Base-by-base conservation (phyloP, 139 green algal species). In the Micromonas commoda region DNA sequence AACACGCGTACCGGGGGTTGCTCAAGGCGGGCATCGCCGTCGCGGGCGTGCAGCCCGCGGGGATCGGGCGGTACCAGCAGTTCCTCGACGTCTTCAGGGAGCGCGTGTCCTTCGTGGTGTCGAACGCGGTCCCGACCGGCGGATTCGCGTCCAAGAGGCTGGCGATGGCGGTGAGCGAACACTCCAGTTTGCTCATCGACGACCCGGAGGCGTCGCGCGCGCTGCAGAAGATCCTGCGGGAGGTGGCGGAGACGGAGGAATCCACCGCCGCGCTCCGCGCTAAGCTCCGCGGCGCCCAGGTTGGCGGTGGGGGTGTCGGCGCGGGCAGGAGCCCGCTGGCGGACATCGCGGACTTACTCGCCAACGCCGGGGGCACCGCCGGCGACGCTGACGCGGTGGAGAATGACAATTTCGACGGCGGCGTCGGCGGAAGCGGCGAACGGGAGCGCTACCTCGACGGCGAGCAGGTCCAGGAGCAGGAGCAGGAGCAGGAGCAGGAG, bases 401-500 rank as follows among this genome's bases (percentile, higher is more conserved):
- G 63, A 33, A 70, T 9, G 63, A 70, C 16, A 35, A 70, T 19
- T 19, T 19, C 9, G 29, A 35, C 6, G 63, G 72, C 3, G 72
- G 53, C 33, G 16, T 45, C 35, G 72, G 54, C 38, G 60, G 38
- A 4, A 34, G 16, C 51, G 72, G 57, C 33, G 57, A 31, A 0
- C 16, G 39, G 3, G 72, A 78, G 2, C 53, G 31, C 19, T 51
- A n/a, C 20, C 33, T 71, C 16, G 52, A 78, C 29, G 24, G n/a
- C 3, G 75, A 72, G 37, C 75, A 72, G 39, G 75, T 66, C 21
- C 61, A 74, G 45, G 75, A 80, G 37, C 45, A 73, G 5, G 77
- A 82, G 32, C 61, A 82, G 71, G 77, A 77, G 61, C 77, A 82
- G 53, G 77, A 82, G 51, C 71, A 77, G 39, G 77, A 82, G 39